Percentiles rank a stretch among this genome's conserved stretches.
Conservation (phyloP, 2,329 filamentous ascomycete species). For the Monosporascus sp. region DNA sequence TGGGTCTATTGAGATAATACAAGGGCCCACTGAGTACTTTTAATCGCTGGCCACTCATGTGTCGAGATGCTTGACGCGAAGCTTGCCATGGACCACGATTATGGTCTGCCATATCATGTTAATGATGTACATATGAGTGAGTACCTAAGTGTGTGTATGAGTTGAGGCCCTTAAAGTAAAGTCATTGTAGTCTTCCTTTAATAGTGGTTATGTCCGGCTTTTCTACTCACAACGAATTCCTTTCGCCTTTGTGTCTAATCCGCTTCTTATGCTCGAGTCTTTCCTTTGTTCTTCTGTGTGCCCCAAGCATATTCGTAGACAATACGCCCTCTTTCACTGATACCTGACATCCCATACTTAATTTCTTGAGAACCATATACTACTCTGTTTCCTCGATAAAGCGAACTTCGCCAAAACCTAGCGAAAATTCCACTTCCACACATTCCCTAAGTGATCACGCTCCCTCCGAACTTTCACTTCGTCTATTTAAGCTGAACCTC, state of each 20-base stretch:
- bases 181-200: slow-evolving; percentile 10
- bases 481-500: slow-evolving; percentile 9
- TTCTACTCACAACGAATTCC: slow-evolving; percentile 14
- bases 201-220: slow-evolving; percentile 7
- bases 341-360: slow-evolving; percentile 7
- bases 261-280: slow-evolving; percentile 11
- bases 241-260: slow-evolving; percentile 6
- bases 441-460: neutral
- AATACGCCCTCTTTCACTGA: slow-evolving; percentile 8
- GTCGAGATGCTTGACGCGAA: slow-evolving; percentile 10
- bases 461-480: slow-evolving; percentile 6
- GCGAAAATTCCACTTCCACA: slow-evolving; percentile 1
- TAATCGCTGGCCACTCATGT: slow-evolving; percentile 15
- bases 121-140: neutral
- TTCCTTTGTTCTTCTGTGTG: slow-evolving; percentile 15
- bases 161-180: neutral
- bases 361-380: slow-evolving; percentile 7
- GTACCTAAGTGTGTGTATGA: neutral
- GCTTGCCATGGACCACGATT: neutral
- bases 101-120: neutral
- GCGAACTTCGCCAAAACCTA: slow-evolving; percentile 1
- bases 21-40: neutral
- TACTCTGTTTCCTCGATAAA: neutral
- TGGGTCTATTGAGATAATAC: neutral
- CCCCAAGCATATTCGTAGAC: slow-evolving; percentile 1